Evolutionary conservation across 495 filamentous ascomycete species (phyloP).

Genomic region (Astrothelium subdiscretum): DNA sequence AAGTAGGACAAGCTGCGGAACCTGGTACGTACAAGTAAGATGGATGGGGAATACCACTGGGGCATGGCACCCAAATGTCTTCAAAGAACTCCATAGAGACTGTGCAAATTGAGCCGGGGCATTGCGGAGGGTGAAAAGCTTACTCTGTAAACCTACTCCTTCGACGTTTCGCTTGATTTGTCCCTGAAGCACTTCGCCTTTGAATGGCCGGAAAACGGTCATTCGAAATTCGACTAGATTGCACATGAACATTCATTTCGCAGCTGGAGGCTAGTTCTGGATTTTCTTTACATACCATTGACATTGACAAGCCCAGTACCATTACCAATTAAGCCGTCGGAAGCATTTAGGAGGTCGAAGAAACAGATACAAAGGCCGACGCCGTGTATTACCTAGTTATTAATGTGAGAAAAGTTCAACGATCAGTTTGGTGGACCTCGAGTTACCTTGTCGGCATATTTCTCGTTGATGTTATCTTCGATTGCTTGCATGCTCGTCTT

Average conservation of each 20-base stretch:
- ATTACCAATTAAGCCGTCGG: conserved; percentile 75
- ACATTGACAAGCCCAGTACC: conserved; percentile 82
- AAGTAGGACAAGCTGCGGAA: not conserved
- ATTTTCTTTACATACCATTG: conserved; percentile 49
- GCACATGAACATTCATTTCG: not conserved
- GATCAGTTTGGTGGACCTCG: conserved; percentile 18
- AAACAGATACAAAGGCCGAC: conserved; percentile 86
- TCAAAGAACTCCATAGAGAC: conserved; percentile 83
- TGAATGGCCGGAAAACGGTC: conserved; percentile 90
- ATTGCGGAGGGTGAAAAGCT: conserved; percentile 13
- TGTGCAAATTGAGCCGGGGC: conserved; percentile 21
- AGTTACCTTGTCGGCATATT: conserved; percentile 76
- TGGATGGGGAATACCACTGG: conserved; percentile 53
- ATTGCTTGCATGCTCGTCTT: conserved; percentile 67
- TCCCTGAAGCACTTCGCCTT: conserved; percentile 76
- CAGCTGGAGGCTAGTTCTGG: not conserved
- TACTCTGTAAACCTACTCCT: conserved; percentile 66
- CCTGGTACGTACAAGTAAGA: conserved; percentile 52
- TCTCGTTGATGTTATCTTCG: conserved; percentile 88
- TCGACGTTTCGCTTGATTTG: conserved; percentile 57
- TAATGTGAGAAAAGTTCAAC: conserved; percentile 1
- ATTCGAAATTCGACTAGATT: conserved; percentile 67
- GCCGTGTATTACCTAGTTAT: conserved; percentile 51
- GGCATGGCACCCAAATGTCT: conserved; percentile 67
- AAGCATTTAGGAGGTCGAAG: conserved; percentile 73